Percentiles rank a stretch among this genome's conserved stretches.
Evolutionary conservation across 352 stramenopile species (phyloP).

Genomic region (Pythium folliculosum): DNA sequence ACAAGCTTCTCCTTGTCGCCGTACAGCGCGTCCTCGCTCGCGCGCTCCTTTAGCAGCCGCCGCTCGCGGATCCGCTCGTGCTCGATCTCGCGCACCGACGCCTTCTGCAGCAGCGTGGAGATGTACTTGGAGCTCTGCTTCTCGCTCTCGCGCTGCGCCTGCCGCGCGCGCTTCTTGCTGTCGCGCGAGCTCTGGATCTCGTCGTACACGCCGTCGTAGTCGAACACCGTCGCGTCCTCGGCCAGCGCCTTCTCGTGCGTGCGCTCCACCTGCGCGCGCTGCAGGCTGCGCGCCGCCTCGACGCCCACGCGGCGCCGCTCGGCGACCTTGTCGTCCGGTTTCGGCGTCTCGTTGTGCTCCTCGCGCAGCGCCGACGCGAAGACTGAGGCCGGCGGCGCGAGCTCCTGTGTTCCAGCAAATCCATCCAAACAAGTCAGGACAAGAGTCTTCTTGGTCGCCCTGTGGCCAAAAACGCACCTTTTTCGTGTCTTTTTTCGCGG

Average conservation of each 20-base stretch:
- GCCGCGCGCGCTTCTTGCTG: constrained; percentile 41
- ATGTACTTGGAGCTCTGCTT: constrained; percentile 90
- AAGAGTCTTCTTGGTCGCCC: background rate
- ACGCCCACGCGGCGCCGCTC: constrained; percentile 36
- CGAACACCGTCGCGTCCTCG: constrained; percentile 85
- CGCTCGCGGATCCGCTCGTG: constrained; percentile 88
- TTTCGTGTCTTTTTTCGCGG: constrained; percentile 36
- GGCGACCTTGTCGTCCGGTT: constrained; percentile 11
- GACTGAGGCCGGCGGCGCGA: constrained; percentile 18
- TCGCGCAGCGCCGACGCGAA: constrained; percentile 6
- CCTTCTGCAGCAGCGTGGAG: constrained; percentile 83
- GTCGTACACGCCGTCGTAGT: constrained; percentile 92
- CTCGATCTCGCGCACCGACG: constrained; percentile 90
- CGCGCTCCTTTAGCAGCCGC: constrained; percentile 81
- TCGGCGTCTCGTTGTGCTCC: background rate
- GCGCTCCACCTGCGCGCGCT: constrained; percentile 50
- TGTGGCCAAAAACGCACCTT: constrained; percentile 24
- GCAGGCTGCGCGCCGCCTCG: constrained; percentile 57
- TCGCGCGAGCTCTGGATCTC: constrained; percentile 60
- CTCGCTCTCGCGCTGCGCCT: constrained; percentile 54
- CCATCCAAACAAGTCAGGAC: constrained; percentile 18
- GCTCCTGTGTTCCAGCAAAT: constrained; percentile 27
- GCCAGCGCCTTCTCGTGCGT: constrained; percentile 57
- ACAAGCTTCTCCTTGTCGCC: constrained; percentile 91
- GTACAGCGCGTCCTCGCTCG: constrained; percentile 78